Base-by-base conservation (phyloP, 176 grass and related monocot genomes). In the Zoysia japonica region DNA sequence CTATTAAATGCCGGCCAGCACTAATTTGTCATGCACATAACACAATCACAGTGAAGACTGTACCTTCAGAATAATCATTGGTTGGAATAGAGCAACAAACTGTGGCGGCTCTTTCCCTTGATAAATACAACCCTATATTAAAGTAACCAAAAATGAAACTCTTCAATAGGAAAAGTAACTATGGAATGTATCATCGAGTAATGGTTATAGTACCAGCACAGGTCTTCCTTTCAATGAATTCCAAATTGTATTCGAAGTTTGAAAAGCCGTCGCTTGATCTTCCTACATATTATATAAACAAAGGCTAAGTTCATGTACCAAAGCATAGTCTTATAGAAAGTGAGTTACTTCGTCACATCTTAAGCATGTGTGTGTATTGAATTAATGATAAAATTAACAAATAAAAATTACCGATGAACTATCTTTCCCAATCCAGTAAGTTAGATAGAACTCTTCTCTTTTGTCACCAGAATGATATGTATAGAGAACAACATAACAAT, bases 11-110 rank as follows among this genome's bases (percentile, higher is more conserved):
- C 45, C 83, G 65, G 66, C 3, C 53, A 70, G 40, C 15, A 70
- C 47, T 19, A 71, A 57, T 61, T 62, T 70, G 35, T 28, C 55
- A 84, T 65, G 47, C 47, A 53, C 1, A 67, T 74, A 69, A 69
- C 15, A 61, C 38, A 14, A 81, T 62, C 49, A 76, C 49, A 57
- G 35, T 86, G 56, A 76, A 35, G 55, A 55, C 6, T 61, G 76
- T 80, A 98, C 92, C 96, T 95, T 95, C 67, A 99, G 79, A 67
- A 99, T 79, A 85, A 99, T 75, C 96, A 99, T 91, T 62, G 92
- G 92, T 46, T 98, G 92, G 76, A 98, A 94, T 75, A 94, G 86
- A 65, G 90, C 83, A 69, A 94, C 71, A 91, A 98, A 99, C 76
- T 95, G 96, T 11, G 88, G 88, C 43, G 90, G 88, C 60, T 99